Conservation (phyloP, 2,329 filamentous ascomycete genomes). For the Penicillium sp. region DNA sequence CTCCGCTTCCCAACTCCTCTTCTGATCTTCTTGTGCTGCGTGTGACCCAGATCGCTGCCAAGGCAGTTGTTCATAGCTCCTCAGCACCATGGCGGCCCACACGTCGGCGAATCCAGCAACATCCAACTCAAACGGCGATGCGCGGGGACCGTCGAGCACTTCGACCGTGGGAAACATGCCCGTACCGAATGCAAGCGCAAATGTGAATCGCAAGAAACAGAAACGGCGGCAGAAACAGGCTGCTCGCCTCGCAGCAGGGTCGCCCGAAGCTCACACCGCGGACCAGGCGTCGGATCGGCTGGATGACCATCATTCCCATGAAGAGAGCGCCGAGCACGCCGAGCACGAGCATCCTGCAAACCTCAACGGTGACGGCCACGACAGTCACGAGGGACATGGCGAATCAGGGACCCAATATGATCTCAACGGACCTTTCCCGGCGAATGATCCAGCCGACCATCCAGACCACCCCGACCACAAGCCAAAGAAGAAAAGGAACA, state of each 20-base stretch:
- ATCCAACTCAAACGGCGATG: constrained; percentile 28
- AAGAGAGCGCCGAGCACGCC: constrained; percentile 28
- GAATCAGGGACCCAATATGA: constrained; percentile 34
- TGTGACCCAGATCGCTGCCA: constrained; percentile 11
- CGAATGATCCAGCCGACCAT: constrained; percentile 17
- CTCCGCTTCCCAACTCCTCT: constrained; percentile 1
- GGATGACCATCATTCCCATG: constrained; percentile 21
- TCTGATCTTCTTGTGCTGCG: neutral
- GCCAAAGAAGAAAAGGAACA: constrained; percentile 39
- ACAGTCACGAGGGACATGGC: constrained; percentile 50
- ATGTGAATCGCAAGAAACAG: constrained; percentile 93
- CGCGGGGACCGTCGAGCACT: constrained; percentile 18
- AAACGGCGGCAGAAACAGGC: constrained; percentile 83
- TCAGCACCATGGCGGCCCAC: constrained; percentile 25
- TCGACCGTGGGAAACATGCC: constrained; percentile 9
- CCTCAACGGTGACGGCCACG: constrained; percentile 44
- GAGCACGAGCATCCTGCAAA: constrained; percentile 29
- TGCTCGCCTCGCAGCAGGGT: constrained; percentile 60
- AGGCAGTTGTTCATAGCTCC: constrained; percentile 21
- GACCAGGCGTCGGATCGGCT: constrained; percentile 24
- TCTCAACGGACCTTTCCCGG: constrained; percentile 10
- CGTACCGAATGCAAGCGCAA: constrained; percentile 46
- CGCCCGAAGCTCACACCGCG: constrained; percentile 29
- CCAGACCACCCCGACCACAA: constrained; percentile 25
- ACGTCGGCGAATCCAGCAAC: constrained; percentile 21